Evolutionary conservation across 805 yeast genomes (phyloP), one percentile per base, ranked within the genome.

Genomic region (Kuraishia hungarica): DNA sequence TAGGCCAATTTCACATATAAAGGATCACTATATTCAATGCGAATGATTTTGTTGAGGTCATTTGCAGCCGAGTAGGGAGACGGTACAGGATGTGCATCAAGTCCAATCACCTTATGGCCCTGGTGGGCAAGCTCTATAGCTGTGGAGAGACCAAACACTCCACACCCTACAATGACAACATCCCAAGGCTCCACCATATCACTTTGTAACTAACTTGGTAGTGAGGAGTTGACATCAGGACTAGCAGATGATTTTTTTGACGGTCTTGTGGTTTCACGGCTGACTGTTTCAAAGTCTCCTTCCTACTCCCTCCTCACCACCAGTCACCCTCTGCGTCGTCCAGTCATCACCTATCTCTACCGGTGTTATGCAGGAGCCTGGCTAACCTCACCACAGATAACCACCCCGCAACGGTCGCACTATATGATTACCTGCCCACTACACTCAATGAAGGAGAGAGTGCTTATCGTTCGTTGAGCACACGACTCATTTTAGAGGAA

Each of bases 141-240:
- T 0, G 73, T 64, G 1, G 72, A 69, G 3, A 71, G 61, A 2
- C 73, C 73, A 61, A 66, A 69, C 2, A 69, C 72, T 11, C 73
- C 72, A 58, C 71, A 67, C 0, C 74, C 74, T 7, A 69, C 60
- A 1, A 64, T 57, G 15, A 61, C 17, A 46, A 11, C 22, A n/a
- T 50, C 43, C 23, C 43, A 35, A 15, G 43, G 11, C n/a, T 15
- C 17, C 43, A 35, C 11, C 4, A 7, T 17, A 13, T 15, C n/a
- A 35, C 29, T n/a, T n/a, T n/a, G 10, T 6, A 26, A 6, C 10
- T 10, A 26, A 26, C 29, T 10, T 5, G 29, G 29, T 26, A 26
- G 5, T 26, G 10, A 10, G 29, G 29, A 26, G 29, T 6, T 26
- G 10, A 10, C 10, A 10, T 26, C 29, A 26, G 10, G 5, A 26